Evolutionary conservation across 192 early-diverging fungal genomes (phyloP).

Genomic region (Umbelopsis sp.): DNA sequence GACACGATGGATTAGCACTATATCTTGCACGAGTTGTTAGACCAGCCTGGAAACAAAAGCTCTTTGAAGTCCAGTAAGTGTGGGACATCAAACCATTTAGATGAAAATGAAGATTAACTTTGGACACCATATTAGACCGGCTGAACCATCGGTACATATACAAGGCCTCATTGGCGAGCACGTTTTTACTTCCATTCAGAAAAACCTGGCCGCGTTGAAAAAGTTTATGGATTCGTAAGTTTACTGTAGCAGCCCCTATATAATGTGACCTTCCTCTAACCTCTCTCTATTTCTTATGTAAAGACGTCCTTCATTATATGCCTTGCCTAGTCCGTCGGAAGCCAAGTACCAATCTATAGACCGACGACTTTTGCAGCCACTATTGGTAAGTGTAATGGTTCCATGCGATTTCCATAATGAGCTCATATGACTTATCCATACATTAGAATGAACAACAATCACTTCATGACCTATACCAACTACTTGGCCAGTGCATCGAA

Average conservation of each 20-base stretch:
- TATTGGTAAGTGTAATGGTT: slow-evolving; percentile 2
- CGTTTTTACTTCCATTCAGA: slow-evolving; percentile 1
- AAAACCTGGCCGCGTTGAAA: slow-evolving; percentile 14
- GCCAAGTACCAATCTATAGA: slow-evolving; percentile 23
- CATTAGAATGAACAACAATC: slow-evolving; percentile 28
- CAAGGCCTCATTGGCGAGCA: slow-evolving; percentile 7
- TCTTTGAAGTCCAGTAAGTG: slow-evolving; percentile 26
- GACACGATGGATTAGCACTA: slow-evolving; percentile 76
- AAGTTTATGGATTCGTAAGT: slow-evolving; percentile 30
- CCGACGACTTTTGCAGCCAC: slow-evolving; percentile 3
- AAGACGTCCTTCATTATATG: slow-evolving; percentile 15
- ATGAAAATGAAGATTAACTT: background rate
- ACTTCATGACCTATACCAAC: slow-evolving; percentile 23
- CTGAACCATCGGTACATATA: background rate
- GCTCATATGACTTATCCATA: background rate
- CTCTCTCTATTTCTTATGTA: background rate
- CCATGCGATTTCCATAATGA: background rate
- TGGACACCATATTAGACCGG: background rate
- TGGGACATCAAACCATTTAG: background rate
- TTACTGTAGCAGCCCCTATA: background rate
- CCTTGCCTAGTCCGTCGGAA: slow-evolving; percentile 7
- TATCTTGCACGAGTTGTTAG: slow-evolving; percentile 74
- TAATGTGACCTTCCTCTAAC: background rate
- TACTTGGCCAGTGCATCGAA: slow-evolving; percentile 27
- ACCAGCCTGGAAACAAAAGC: slow-evolving; percentile 71